A percentile compares a stretch with the other conserved stretches of the same genome.
Evolutionary conservation across 768 basidiomycete genomes (phyloP).

Genomic region (Suillus brevipes): DNA sequence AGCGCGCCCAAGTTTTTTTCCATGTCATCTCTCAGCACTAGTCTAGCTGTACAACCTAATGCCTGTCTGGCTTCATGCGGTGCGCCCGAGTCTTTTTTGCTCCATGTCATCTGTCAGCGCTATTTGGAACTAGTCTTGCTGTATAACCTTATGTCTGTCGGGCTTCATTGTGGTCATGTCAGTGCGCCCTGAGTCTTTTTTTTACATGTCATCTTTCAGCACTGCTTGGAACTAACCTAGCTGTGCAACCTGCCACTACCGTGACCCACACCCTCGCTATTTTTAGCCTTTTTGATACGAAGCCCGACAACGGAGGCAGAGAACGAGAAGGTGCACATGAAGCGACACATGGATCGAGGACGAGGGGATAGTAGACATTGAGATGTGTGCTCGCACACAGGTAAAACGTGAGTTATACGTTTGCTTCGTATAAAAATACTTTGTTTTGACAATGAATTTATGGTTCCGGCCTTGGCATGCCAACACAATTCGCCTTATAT

Average conservation of each 20-base stretch:
- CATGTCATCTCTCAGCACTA: no score
- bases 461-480: neutral
- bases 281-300: neutral
- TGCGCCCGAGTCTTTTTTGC: no score
- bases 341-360: neutral
- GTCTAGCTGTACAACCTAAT: no score
- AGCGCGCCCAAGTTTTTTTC: no score
- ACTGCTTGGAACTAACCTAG: neutral
- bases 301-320: neutral
- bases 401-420: neutral
- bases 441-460: neutral
- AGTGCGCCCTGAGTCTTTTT: no score
- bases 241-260: neutral
- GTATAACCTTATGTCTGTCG: no score
- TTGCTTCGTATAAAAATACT: neutral
- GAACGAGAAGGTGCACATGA: neutral
- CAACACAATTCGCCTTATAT: neutral
- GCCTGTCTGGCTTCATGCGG: no score
- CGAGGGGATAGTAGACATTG: neutral
- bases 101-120: no score
- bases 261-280: no score
- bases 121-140: no score
- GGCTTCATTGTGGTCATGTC: no score
- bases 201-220: no score
- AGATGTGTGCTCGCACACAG: neutral